phyloP scores from a whole-genome alignment of 495 filamentous ascomycete species.

The Trichoderma orchidacearum region DNA sequence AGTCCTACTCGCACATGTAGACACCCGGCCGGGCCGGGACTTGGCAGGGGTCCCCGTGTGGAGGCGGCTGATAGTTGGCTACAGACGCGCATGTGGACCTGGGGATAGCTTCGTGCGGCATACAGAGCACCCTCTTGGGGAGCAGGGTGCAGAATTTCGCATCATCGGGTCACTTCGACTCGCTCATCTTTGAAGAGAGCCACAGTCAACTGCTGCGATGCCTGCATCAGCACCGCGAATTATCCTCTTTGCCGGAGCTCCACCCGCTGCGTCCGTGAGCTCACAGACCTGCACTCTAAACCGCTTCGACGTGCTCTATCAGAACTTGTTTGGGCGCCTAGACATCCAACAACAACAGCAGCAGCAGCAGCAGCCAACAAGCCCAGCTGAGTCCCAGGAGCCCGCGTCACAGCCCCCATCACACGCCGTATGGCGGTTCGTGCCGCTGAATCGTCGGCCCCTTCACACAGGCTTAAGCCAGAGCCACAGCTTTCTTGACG shows the following conservation, averaged over 20 bases:
- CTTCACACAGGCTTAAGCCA: slow-evolving; percentile 28
- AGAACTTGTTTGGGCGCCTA: slow-evolving; percentile 18
- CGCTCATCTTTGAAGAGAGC: neutral
- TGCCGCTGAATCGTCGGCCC: slow-evolving; percentile 20
- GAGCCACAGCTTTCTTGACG: slow-evolving; percentile 17
- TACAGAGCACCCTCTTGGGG: no score
- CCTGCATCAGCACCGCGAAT: slow-evolving; percentile 6
- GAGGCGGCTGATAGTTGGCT: no score
- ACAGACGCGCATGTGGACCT: no score
- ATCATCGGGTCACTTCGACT: no score
- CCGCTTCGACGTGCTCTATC: slow-evolving; percentile 14
- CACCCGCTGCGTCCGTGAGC: slow-evolving; percentile 24
- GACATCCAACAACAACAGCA: neutral
- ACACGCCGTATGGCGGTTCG: slow-evolving; percentile 20
- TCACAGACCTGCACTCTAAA: slow-evolving; percentile 24
- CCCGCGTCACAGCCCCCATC: neutral
- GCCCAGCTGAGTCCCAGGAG: neutral
- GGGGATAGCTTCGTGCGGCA: no score
- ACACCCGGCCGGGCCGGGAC: no score
- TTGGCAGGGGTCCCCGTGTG: no score
- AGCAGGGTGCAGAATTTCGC: neutral
- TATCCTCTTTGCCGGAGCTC: slow-evolving; percentile 42
- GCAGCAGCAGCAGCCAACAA: neutral
- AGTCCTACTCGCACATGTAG: no score
- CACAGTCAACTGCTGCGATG: neutral